phyloP scores from a whole-genome alignment of 495 filamentous ascomycete genomes.

The Xylaria longipes region DNA sequence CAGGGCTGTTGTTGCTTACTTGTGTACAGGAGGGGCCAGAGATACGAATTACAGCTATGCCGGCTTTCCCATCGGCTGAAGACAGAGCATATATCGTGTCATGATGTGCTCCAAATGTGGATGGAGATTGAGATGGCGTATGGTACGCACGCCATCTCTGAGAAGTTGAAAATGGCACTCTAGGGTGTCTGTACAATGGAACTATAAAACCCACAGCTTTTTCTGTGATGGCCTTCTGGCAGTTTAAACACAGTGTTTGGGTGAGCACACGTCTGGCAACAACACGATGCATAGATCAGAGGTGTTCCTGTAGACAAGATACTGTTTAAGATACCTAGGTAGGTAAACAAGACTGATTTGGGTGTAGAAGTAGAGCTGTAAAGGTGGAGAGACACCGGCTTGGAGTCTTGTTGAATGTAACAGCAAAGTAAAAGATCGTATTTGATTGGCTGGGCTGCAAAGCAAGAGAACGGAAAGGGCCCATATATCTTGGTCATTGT shows the following conservation, averaged over 20 bases:
- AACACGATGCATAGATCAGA: slow-evolving; percentile 35
- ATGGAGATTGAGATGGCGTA: slow-evolving; percentile 1
- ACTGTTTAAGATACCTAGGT: background rate
- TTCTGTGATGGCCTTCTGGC: slow-evolving; percentile 5
- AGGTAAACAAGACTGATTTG: background rate
- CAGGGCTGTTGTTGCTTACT: slow-evolving; percentile 53
- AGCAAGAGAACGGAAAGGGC: background rate
- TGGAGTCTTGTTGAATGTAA: background rate
- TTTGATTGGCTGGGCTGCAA: slow-evolving; percentile 16
- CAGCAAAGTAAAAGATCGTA: background rate
- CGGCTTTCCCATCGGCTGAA: slow-evolving; percentile 82
- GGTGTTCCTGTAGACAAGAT: background rate
- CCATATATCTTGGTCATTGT: background rate
- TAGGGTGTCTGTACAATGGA: background rate
- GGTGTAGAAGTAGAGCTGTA: background rate
- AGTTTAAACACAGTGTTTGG: slow-evolving; percentile 20
- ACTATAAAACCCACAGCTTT: slow-evolving; percentile 11
- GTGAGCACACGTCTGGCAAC: slow-evolving; percentile 32
- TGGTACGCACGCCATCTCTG: slow-evolving; percentile 2
- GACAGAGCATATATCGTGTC: slow-evolving; percentile 93
- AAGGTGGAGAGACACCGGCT: background rate
- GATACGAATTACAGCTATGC: slow-evolving; percentile 88
- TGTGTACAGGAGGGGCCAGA: slow-evolving; percentile 79
- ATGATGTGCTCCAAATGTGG: slow-evolving; percentile 23
- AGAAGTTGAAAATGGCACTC: background rate